Evolutionary conservation across 108 stramenopile genomes (phyloP).

Genomic region (Cylindrotheca closterium): DNA sequence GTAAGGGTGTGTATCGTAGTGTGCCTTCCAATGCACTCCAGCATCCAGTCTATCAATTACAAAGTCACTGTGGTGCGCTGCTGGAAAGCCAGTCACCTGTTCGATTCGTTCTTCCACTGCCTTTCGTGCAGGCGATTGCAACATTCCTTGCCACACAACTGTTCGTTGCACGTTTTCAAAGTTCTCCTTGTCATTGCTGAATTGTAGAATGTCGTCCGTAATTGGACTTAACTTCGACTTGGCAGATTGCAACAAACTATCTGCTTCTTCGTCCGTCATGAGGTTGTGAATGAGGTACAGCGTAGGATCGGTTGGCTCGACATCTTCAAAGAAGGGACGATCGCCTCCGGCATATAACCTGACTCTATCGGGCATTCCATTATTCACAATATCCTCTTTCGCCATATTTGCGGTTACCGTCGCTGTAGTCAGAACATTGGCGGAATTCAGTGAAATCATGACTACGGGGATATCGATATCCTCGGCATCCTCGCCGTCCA

Average conservation of each 20-base stretch:
- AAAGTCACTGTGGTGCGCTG: conserved; percentile 77
- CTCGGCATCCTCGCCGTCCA: conserved; percentile 60
- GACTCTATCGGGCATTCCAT: conserved; percentile 56
- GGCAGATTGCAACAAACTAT: conserved; percentile 51
- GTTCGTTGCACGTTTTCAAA: conserved; percentile 51
- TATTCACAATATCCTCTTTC: conserved; percentile 46
- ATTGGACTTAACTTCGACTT: conserved; percentile 40
- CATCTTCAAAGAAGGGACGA: conserved; percentile 92
- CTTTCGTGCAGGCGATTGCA: conserved; percentile 57
- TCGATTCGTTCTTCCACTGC: conserved; percentile 85
- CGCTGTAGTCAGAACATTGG: conserved; percentile 82
- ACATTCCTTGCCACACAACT: conserved; percentile 79
- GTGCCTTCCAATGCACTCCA: conserved; percentile 60
- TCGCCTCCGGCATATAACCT: conserved; percentile 88
- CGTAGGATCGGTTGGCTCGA: conserved; percentile 50
- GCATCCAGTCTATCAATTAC: conserved; percentile 61
- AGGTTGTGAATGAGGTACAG: conserved; percentile 91
- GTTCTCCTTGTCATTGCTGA: conserved; percentile 36
- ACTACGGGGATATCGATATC: conserved; percentile 86
- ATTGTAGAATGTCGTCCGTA: conserved; percentile 52
- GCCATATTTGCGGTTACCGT: conserved; percentile 54
- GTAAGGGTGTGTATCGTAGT: conserved; percentile 57
- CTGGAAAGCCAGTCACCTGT: conserved; percentile 86
- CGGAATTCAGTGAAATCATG: conserved; percentile 85
- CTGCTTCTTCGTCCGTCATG: conserved; percentile 69